phyloP scores from a whole-genome alignment of 2,329 filamentous ascomycete species.

The Drechslera avenae region DNA sequence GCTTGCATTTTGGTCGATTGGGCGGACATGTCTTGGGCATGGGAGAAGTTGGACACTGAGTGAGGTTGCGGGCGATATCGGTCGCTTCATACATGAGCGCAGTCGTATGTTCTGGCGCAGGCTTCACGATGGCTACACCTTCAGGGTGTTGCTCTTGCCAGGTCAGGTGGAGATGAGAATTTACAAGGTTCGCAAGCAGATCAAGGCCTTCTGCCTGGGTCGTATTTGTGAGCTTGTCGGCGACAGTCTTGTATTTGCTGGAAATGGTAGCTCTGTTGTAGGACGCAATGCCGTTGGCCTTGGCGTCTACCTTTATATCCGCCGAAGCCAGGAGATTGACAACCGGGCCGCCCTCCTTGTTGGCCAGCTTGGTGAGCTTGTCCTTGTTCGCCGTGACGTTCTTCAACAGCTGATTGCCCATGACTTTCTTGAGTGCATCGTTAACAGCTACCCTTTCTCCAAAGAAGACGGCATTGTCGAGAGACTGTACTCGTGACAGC shows the following conservation, averaged over 20 bases:
- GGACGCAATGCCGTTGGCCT: conserved; percentile 73
- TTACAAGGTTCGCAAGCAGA: conserved; percentile 75
- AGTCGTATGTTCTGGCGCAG: conserved; percentile 75
- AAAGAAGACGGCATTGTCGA: conserved; percentile 74
- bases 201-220: conserved; percentile 64
- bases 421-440: conserved; percentile 49
- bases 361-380: conserved; percentile 62
- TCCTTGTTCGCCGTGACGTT: conserved; percentile 62
- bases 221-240: conserved; percentile 62
- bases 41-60: conserved; percentile 74
- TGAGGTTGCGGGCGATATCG: conserved; percentile 75
- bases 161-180: conserved; percentile 79
- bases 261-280: conserved; percentile 71
- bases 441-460: conserved; percentile 64
- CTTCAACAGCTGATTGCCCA: conserved; percentile 60
- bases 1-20: conserved; percentile 73
- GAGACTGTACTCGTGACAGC: conserved; percentile 73
- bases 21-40: conserved; percentile 82
- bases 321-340: conserved; percentile 59
- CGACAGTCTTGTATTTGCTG: conserved; percentile 68
- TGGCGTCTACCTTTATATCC: conserved; percentile 67
- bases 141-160: conserved; percentile 80
- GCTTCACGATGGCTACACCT: conserved; percentile 83
- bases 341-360: conserved; percentile 62
- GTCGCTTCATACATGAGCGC: conserved; percentile 71